Percentiles rank a stretch among this genome's conserved stretches.
These are phyloP conservation scores for Jackrogersella multiformis DNA, from an alignment of 495 filamentous ascomycete species.

Conservation along the genomic window DNA sequence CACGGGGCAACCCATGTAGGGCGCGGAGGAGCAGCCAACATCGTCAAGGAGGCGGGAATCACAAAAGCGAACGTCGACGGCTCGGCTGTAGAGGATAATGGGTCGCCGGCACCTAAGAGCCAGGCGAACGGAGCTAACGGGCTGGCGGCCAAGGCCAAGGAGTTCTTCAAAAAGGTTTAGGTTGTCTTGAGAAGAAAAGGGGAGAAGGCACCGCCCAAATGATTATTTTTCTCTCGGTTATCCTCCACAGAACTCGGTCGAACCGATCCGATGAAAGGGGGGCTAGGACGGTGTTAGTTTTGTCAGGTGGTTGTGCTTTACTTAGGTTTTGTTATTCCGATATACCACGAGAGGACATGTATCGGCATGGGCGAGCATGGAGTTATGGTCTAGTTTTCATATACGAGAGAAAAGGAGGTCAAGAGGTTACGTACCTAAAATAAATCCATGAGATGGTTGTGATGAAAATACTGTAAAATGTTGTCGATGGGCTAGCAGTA, in stretches of 20 bases:
- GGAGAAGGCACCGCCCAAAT: not conserved
- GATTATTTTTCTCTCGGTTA: not conserved
- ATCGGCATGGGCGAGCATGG: slow-evolving; percentile 27
- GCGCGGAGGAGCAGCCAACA: slow-evolving; percentile 67
- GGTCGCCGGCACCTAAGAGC: slow-evolving; percentile 31
- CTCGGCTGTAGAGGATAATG: slow-evolving; percentile 25
- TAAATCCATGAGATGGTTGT: not conserved
- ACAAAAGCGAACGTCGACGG: slow-evolving; percentile 50
- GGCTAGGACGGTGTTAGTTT: not conserved
- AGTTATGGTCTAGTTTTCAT: slow-evolving; percentile 30
- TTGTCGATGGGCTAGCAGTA: not conserved
- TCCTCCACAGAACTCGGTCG: not conserved
- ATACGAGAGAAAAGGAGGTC: not conserved
- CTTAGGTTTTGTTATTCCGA: slow-evolving; percentile 6
- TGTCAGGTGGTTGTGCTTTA: too few species aligned
- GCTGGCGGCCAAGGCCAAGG: slow-evolving; percentile 64
- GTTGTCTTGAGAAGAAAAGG: slow-evolving; percentile 14
- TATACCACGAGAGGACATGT: slow-evolving; percentile 8
- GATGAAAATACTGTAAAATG: too few species aligned
- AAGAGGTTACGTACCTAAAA: not conserved
- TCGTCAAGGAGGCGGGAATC: slow-evolving; percentile 55
- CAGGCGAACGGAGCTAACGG: slow-evolving; percentile 44
- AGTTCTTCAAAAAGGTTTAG: slow-evolving; percentile 62
- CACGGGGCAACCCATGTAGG: slow-evolving; percentile 56
- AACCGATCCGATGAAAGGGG: not conserved